These are phyloP conservation scores for Coemansia sp. DNA, from an alignment of 192 early-diverging fungal genomes.

Conservation along the genomic window DNA sequence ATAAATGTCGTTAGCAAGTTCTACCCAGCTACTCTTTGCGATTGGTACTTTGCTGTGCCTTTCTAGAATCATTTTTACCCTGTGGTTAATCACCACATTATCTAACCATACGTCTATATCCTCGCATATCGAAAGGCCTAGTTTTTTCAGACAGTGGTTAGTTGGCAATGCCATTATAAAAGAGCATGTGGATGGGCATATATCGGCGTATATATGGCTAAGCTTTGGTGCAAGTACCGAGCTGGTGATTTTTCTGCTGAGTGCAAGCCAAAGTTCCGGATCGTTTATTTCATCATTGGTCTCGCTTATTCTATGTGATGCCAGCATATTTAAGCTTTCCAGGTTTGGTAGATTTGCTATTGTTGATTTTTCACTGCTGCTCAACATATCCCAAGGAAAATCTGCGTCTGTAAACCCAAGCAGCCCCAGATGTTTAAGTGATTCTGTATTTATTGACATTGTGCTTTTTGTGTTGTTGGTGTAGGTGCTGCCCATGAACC, in stretches of 20 bases:
- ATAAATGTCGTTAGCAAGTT: constrained; percentile 2
- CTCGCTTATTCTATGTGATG: not conserved
- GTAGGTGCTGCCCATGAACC: not conserved
- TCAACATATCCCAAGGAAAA: constrained; percentile 3
- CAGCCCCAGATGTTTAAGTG: not conserved
- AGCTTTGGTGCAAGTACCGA: not conserved
- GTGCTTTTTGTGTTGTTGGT: not conserved
- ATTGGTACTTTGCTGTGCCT: not conserved
- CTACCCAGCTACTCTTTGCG: not conserved
- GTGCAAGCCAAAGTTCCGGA: not conserved
- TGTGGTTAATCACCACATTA: not conserved
- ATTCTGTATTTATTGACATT: not conserved
- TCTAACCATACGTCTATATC: not conserved
- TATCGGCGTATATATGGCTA: not conserved
- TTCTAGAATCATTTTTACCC: not conserved
- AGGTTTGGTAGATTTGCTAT: not conserved
- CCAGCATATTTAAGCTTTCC: constrained; percentile 1
- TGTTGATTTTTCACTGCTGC: not conserved
- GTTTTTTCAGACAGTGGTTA: not conserved
- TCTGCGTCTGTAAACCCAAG: not conserved
- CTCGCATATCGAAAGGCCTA: not conserved
- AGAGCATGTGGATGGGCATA: not conserved
- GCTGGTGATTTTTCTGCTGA: not conserved
- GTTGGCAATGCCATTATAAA: not conserved
- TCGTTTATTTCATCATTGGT: not conserved